Conservation (phyloP, 441 rosid species). For the Pelargonium cotyledonis region DNA sequence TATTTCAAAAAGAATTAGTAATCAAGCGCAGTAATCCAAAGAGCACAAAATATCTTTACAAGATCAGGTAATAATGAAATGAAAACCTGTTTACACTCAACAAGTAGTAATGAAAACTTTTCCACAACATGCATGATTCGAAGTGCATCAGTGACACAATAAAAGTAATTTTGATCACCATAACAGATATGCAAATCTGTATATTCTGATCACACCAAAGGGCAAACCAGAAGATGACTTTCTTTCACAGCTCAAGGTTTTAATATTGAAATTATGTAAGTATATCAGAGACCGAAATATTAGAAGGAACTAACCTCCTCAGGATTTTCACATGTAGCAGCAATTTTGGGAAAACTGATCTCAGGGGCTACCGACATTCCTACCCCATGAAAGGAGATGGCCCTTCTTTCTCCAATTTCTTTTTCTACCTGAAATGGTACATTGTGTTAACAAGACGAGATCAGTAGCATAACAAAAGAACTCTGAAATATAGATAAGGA, state of each 20-base stretch:
- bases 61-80: background rate
- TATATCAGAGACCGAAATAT: background rate
- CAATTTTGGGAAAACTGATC: slow-evolving; percentile 47
- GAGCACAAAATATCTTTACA: background rate
- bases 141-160: background rate
- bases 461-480: background rate
- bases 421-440: slow-evolving; percentile 65
- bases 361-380: slow-evolving; percentile 71
- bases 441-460: slow-evolving; percentile 18
- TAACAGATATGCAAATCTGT: background rate
- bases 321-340: slow-evolving; percentile 44
- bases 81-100: background rate
- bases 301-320: slow-evolving; percentile 55
- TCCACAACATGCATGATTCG: background rate
- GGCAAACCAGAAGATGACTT: background rate
- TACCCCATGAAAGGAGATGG: slow-evolving; percentile 54
- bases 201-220: background rate
- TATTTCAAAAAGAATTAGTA: background rate
- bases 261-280: background rate
- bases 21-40: background rate
- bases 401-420: slow-evolving; percentile 88
- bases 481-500: slow-evolving; percentile 15
- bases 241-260: background rate
- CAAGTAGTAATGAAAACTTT: background rate
- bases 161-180: background rate